Evolutionary conservation across 1,284 basidiomycete species (phyloP).

Genomic region (Sporisorium iseilematis-ciliati): DNA sequence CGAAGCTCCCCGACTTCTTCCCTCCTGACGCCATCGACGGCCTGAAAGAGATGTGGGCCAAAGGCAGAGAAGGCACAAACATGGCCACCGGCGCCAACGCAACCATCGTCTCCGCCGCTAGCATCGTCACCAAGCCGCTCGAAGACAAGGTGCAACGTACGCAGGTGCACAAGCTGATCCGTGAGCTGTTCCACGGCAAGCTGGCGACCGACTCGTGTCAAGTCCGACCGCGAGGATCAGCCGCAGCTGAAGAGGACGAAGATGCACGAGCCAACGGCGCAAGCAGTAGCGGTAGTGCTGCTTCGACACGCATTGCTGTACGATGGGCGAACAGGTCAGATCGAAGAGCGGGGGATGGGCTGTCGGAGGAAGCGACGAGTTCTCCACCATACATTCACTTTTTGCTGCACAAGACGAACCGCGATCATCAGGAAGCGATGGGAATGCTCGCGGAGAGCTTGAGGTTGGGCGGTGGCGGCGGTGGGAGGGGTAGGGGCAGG

Average conservation of each 20-base stretch:
- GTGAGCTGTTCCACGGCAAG: constrained; percentile 83
- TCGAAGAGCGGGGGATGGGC: constrained; percentile 69
- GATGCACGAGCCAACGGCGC: constrained; percentile 34
- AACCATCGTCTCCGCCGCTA: constrained; percentile 30
- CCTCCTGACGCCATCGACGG: constrained; percentile 16
- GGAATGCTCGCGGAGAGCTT: constrained; percentile 77
- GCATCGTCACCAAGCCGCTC: constrained; percentile 76
- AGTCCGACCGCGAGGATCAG: constrained; percentile 55
- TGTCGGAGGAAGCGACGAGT: constrained; percentile 71
- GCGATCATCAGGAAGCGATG: constrained; percentile 95
- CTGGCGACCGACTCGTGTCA: constrained; percentile 78
- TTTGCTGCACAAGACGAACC: constrained; percentile 95
- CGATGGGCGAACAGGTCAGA: constrained; percentile 75
- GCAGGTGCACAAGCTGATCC: constrained; percentile 82
- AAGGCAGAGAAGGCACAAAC: constrained; percentile 14
- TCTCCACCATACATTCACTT: constrained; percentile 89
- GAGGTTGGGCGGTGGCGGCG: constrained; percentile 41
- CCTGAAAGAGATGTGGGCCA: constrained; percentile 34
- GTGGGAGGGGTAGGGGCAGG: constrained; percentile 36
- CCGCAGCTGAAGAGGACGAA: constrained; percentile 35
- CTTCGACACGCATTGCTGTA: constrained; percentile 76
- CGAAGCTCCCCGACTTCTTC: constrained; percentile 38
- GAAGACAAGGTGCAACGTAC: constrained; percentile 83
- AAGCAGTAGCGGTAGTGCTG: constrained; percentile 1
- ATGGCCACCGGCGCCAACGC: constrained; percentile 42